Evolutionary conservation across 2,329 filamentous ascomycete genomes (phyloP), one percentile per base, ranked within the genome.

Genomic region (Cladophialophora carrionii): DNA sequence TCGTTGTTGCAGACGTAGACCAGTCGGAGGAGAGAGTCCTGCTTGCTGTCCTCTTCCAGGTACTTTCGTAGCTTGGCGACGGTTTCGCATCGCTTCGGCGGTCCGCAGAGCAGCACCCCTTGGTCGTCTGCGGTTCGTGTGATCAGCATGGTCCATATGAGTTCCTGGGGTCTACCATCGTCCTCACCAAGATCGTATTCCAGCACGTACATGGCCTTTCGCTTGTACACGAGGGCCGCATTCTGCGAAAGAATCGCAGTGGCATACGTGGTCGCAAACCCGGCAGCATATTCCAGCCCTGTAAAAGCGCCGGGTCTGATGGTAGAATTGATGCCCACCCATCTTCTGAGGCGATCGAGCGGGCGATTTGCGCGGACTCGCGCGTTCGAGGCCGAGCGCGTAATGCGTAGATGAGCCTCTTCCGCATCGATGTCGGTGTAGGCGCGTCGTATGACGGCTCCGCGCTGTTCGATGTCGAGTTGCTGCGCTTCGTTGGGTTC

Each of bases 1-100:
- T 59, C 54, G 34, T 66, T 59, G 56, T 66, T 66, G 55, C 61
- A 61, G 26, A 51, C 51, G 20, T 65, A 64, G n/a, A 65, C 52
- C 26, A 65, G 37, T 10, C 63, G 49, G 22, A 65, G 52, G 14
- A 57, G 17, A 29, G 49, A 51, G 8, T 4, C n/a, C 4, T 31
- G 32, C 17, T 41, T 34, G 29, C 37, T 17, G 51, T 41, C 31
- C 22, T 52, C 58, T 51, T 57, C 57, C 41, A 65, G 32, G 53
- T 65, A 43, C 14, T 62, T 34, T 37, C 54, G 31, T 4, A 65
- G 22, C 9, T 60, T 46, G 29, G 37, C 26, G 3, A 65, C 43
- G 14, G 14, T 62, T 32, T 65, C 54, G 34, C 53, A 65, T 9
- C 29, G 51, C 26, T 49, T 54, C 6, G 59, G 59, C 6, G 56